phyloP scores from a whole-genome alignment of 73 alveolate species.

The Paraurostyla sp. region DNA sequence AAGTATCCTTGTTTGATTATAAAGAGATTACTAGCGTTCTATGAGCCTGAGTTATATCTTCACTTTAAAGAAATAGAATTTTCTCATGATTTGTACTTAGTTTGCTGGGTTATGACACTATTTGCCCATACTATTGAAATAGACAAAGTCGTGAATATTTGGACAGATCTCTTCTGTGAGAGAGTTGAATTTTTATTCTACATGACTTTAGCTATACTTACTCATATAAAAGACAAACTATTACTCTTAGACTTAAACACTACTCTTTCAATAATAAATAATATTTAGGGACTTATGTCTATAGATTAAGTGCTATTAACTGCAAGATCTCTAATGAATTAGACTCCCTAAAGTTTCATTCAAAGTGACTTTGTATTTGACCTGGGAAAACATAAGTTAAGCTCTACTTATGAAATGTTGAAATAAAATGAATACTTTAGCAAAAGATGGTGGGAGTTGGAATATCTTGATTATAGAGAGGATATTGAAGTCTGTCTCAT shows the following conservation, averaged over 20 bases:
- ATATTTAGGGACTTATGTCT: slow-evolving; percentile 42
- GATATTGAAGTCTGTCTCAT: slow-evolving; percentile 31
- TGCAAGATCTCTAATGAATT: neutral
- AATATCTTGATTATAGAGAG: slow-evolving; percentile 42
- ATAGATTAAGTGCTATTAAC: neutral
- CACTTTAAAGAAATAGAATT: slow-evolving; percentile 56
- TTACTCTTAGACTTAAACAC: slow-evolving; percentile 35
- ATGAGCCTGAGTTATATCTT: slow-evolving; percentile 48
- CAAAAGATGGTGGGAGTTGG: slow-evolving; percentile 58
- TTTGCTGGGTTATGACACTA: slow-evolving; percentile 64
- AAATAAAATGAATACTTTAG: slow-evolving; percentile 34
- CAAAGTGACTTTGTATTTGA: slow-evolving; percentile 47
- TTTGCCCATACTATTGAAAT: slow-evolving; percentile 49
- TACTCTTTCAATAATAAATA: slow-evolving; percentile 38
- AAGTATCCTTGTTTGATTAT: slow-evolving; percentile 34
- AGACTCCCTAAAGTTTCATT: slow-evolving; percentile 49
- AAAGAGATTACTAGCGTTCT: slow-evolving; percentile 33
- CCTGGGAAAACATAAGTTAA: neutral
- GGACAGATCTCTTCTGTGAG: slow-evolving; percentile 67
- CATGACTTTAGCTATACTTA: slow-evolving; percentile 16
- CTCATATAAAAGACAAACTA: slow-evolving; percentile 32
- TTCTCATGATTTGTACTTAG: slow-evolving; percentile 33
- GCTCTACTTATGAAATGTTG: neutral
- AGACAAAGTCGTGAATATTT: slow-evolving; percentile 32
- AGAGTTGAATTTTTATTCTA: slow-evolving; percentile 51